phyloP scores from a whole-genome alignment of 1,139 yeast species.

The Yamadazyma oceani region DNA sequence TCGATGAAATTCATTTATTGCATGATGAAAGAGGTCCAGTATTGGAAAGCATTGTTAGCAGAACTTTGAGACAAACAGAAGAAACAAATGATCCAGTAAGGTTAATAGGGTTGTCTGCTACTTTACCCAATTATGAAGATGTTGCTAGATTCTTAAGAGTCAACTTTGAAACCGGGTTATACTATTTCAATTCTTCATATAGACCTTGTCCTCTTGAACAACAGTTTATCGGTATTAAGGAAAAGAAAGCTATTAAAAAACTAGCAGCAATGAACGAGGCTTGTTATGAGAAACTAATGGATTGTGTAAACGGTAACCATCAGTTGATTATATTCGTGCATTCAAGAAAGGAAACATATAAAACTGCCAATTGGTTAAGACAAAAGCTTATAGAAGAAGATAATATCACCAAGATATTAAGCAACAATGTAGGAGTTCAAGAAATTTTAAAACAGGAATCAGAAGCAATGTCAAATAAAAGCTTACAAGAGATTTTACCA shows the following conservation, averaged over 20 bases:
- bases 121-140: slow-evolving; percentile 86
- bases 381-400: slow-evolving; percentile 65
- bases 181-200: slow-evolving; percentile 77
- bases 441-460: slow-evolving; percentile 68
- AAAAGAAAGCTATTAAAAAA: slow-evolving; percentile 76
- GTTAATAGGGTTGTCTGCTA: slow-evolving; percentile 88
- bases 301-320: slow-evolving; percentile 56
- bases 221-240: slow-evolving; percentile 84
- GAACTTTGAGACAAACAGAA: slow-evolving; percentile 57
- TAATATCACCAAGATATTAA: slow-evolving; percentile 45
- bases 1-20: slow-evolving; percentile 90
- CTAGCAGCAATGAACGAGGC: slow-evolving; percentile 87
- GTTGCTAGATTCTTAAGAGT: slow-evolving; percentile 84
- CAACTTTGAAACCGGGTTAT: slow-evolving; percentile 55
- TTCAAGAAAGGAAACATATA: slow-evolving; percentile 86
- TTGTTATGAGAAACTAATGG: slow-evolving; percentile 78
- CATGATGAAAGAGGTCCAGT: slow-evolving; percentile 98
- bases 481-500: slow-evolving; percentile 61
- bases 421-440: slow-evolving; percentile 56
- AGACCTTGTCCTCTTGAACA: slow-evolving; percentile 95
- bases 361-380: slow-evolving; percentile 75
- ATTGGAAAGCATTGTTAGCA: slow-evolving; percentile 79
- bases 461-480: slow-evolving; percentile 51
- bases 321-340: slow-evolving; percentile 91
- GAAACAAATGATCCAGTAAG: slow-evolving; percentile 52